These are phyloP conservation scores for Lachnellula occidentalis DNA, from an alignment of 2,329 filamentous ascomycete genomes.

Conservation along the genomic window DNA sequence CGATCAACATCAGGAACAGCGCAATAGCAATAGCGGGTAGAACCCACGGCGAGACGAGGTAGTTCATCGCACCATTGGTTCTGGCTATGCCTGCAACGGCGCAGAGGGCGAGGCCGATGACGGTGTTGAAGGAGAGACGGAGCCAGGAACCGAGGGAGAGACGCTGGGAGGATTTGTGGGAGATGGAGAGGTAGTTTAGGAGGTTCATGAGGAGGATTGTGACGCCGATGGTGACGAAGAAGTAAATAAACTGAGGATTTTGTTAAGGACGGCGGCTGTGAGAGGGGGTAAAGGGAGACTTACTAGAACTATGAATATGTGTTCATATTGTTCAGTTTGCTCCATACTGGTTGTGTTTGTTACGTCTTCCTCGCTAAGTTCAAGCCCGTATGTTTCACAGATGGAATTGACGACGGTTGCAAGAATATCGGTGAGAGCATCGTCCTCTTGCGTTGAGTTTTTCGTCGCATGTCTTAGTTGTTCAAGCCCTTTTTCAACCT, in stretches of 20 bases:
- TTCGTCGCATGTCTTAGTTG: conserved; percentile 11
- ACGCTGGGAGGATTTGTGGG: background rate
- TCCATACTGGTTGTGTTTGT: conserved; percentile 6
- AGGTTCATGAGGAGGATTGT: conserved; percentile 22
- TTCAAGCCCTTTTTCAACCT: conserved; percentile 6
- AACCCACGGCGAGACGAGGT: conserved; percentile 6
- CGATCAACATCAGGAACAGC: background rate
- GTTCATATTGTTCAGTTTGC: conserved; percentile 13
- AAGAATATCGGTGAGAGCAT: conserved; percentile 11
- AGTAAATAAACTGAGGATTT: conserved; percentile 18
- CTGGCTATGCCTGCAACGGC: conserved; percentile 4
- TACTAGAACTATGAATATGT: conserved; percentile 18
- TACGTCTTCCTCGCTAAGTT: conserved; percentile 1
- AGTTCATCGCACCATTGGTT: background rate
- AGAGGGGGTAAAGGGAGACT: background rate
- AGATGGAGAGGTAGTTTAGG: conserved; percentile 12
- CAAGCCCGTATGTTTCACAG: conserved; percentile 17
- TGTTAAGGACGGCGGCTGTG: background rate
- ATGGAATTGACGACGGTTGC: conserved; percentile 15
- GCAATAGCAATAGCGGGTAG: conserved; percentile 7
- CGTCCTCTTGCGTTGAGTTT: conserved; percentile 5
- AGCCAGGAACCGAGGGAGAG: conserved; percentile 1
- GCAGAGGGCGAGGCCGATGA: background rate
- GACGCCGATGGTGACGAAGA: conserved; percentile 19
- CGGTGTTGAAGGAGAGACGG: conserved; percentile 2